Evolutionary conservation across 1,284 basidiomycete species (phyloP).

Genomic region (Ustilago trichophora): DNA sequence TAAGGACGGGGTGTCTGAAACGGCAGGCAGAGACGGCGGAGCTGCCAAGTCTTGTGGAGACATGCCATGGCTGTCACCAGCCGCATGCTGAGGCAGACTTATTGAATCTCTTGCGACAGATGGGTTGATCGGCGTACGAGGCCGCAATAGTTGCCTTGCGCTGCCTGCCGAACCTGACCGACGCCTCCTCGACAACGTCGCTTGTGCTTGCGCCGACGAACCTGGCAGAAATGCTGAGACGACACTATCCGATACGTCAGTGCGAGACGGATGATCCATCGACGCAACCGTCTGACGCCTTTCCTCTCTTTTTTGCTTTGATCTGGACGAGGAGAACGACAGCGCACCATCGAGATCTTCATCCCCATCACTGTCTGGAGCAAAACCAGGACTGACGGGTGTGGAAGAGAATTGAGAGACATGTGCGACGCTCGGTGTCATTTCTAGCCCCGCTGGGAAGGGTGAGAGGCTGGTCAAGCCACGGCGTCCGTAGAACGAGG

Average conservation of each 20-base stretch:
- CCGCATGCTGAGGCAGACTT: background rate
- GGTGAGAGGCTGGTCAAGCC: constrained; percentile 40
- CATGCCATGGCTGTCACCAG: background rate
- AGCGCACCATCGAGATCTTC: constrained; percentile 24
- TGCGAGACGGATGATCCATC: too few relatives aligned
- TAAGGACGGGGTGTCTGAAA: background rate
- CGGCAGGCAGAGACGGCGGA: too few relatives aligned
- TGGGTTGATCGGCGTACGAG: constrained; percentile 21
- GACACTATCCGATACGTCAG: too few relatives aligned
- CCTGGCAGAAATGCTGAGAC: too few relatives aligned
- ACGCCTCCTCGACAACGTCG: constrained; percentile 10
- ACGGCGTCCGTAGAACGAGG: constrained; percentile 42
- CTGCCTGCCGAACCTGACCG: constrained; percentile 30
- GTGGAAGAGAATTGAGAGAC: constrained; percentile 21
- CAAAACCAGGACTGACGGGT: constrained; percentile 31
- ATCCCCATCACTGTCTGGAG: constrained; percentile 41
- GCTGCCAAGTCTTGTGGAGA: too few relatives aligned
- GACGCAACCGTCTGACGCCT: constrained; percentile 13
- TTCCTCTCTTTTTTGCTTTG: constrained; percentile 31
- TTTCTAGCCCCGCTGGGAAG: constrained; percentile 34
- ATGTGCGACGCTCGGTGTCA: constrained; percentile 32
- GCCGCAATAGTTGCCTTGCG: constrained; percentile 25
- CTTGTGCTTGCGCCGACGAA: too few relatives aligned
- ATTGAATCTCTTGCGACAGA: background rate
- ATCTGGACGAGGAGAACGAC: constrained; percentile 29